Evolutionary conservation across 805 yeast species (phyloP).

Genomic region (Cyberlindnera meyerae): DNA sequence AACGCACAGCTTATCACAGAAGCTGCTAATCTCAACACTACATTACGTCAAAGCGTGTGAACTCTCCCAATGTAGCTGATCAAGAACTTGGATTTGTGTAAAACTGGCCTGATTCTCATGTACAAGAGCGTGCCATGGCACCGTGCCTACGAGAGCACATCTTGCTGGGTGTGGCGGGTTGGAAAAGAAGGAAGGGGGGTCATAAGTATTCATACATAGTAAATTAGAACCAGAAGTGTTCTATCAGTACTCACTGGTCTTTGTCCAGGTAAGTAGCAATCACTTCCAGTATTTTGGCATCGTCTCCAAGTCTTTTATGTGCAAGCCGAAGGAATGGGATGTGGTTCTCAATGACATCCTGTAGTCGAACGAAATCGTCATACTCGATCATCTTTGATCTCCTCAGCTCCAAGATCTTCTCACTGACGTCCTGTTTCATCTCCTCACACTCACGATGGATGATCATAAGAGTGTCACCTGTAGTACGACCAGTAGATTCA

Average conservation of each 20-base stretch:
- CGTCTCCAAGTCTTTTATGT: constrained; percentile 19
- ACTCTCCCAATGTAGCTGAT: no score
- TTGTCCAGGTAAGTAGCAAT: constrained; percentile 20
- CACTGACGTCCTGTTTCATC: constrained; percentile 20
- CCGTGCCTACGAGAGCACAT: no score
- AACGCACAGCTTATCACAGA: no score
- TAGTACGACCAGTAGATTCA: constrained; percentile 3
- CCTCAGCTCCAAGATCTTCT: constrained; percentile 18
- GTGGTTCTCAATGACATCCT: constrained; percentile 16
- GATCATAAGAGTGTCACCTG: constrained; percentile 21
- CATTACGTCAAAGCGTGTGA: no score
- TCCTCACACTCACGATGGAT: constrained; percentile 21
- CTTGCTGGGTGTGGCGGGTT: no score
- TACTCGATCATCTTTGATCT: constrained; percentile 14
- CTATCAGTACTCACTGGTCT: constrained; percentile 5
- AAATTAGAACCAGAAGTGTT: no score
- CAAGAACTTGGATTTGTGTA: no score
- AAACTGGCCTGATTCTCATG: no score
- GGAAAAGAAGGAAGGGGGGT: no score
- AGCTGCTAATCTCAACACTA: no score
- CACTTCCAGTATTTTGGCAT: constrained; percentile 18
- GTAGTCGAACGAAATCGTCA: constrained; percentile 18
- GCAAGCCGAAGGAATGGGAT: constrained; percentile 21
- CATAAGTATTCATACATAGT: no score
- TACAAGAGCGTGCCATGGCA: no score